Percentiles rank a stretch among this genome's conserved stretches.
Conservation (phyloP, 371 early-diverging fungal species). For the Gilbertella persicaria region DNA sequence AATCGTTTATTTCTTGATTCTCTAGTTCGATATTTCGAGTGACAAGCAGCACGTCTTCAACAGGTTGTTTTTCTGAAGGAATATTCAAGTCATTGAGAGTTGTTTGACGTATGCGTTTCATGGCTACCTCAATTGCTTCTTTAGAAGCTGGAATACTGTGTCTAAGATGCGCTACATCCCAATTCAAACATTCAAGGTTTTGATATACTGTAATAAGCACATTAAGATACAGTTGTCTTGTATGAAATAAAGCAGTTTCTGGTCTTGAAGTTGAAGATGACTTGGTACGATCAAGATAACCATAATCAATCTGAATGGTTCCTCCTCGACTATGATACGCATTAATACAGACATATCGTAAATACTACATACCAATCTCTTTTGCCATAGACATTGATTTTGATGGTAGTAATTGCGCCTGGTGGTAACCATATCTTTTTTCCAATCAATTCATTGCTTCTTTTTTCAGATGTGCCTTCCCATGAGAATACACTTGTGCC, state of each 20-base stretch:
- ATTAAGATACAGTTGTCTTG: conserved; percentile 70
- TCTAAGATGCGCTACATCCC: conserved; percentile 66
- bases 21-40: conserved; percentile 8
- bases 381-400: conserved; percentile 74
- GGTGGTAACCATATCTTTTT: conserved; percentile 50
- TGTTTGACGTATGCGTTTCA: conserved; percentile 3
- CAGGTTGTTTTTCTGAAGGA: conserved; percentile 2
- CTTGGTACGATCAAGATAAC: conserved; percentile 58
- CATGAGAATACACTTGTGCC: conserved; percentile 68
- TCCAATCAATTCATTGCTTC: not conserved
- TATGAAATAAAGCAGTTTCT: conserved; percentile 53
- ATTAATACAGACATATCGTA: too few relatives aligned
- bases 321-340: conserved; percentile 60
- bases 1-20: conserved; percentile 52
- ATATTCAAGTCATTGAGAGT: too few relatives aligned
- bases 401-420: conserved; percentile 53
- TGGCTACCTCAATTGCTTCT: conserved; percentile 18
- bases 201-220: conserved; percentile 73
- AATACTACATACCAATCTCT: conserved; percentile 65
- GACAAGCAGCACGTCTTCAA: conserved; percentile 14
- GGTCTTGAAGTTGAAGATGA: not conserved
- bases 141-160: conserved; percentile 27
- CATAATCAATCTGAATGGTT: conserved; percentile 73
- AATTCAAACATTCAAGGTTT: conserved; percentile 64
- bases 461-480: conserved; percentile 37